Evolutionary conservation across 257 asterid species (phyloP), one percentile per base, ranked within the genome.

Genomic region (Ajuga chamaepitys): DNA sequence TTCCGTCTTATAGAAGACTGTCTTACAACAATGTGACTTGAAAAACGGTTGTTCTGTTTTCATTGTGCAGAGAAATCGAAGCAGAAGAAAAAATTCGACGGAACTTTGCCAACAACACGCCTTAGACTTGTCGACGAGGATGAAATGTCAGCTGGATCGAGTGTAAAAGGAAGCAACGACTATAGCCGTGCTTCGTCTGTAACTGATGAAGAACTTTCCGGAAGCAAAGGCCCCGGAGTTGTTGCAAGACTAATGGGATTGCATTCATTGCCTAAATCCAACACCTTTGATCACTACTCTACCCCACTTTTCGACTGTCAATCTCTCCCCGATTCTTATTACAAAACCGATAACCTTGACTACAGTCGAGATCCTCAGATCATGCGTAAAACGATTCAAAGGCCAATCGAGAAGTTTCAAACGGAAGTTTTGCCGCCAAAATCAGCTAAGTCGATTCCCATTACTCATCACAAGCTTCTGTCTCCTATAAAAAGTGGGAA

Each of bases 201-300:
- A 53, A 82, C 83, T 4, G 96, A 89, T 55, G 99, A 93, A 48
- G 97, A 89, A 34, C 46, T 75, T 28, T 70, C 66, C 18, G 83
- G 77, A 32, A 71, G 78, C 20, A 85, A 61, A 67, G 83, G 86
- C 17, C 97, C 96, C 0, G 83, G 94, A 0, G 95, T 94, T 2
- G 93, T 90, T 76, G 99, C 96, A 22, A 81, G 95, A 47, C 95
- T 94, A 35, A 94, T 94, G 99, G 99, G 99, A 34, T 77, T 94
- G 74, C 92, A 94, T 67, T 73, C 85, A 25, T 57, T 88, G 85
- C 95, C 97, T 37, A 81, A 86, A 78, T 75, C 88, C 24, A 78
- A 58, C 47, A 35, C 72, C n/a, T 44, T 70, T 0, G 94, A 87
- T 63, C 80, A 85, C 20, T 70, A 68, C 45, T 70, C 89, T 9